A percentile compares a stretch with the other conserved stretches of the same genome.
Conservation (phyloP, 2,329 filamentous ascomycete genomes). For the Madurella fahalii region DNA sequence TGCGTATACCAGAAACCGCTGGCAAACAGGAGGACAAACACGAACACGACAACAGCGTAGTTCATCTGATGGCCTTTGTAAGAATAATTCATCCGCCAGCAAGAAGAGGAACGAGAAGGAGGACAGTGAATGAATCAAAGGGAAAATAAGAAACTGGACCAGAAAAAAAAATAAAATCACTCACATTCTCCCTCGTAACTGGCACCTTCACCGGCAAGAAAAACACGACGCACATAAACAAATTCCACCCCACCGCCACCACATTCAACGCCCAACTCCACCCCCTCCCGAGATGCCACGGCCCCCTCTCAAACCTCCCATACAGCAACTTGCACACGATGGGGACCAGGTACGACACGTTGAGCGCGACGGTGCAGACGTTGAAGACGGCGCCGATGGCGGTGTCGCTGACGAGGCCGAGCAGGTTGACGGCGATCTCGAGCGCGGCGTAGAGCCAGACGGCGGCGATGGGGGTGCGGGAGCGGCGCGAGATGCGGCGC, state of each 20-base stretch:
- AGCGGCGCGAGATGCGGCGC: constrained; percentile 43
- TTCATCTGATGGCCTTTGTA: constrained; percentile 20
- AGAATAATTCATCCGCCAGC: background rate
- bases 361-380: constrained; percentile 48
- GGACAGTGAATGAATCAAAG: too few relatives aligned
- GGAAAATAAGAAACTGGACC: too few relatives aligned
- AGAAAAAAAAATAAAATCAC: too few relatives aligned
- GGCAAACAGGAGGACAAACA: constrained; percentile 18
- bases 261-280: constrained; percentile 37
- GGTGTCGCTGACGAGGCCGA: constrained; percentile 49
- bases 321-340: constrained; percentile 48
- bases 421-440: constrained; percentile 51
- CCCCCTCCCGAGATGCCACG: constrained; percentile 45
- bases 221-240: constrained; percentile 49
- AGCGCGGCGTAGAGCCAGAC: constrained; percentile 51
- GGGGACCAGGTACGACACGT: constrained; percentile 50
- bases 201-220: constrained; percentile 44
- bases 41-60: constrained; percentile 23
- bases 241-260: constrained; percentile 46
- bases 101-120: background rate
- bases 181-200: constrained; percentile 42
- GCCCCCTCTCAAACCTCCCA: constrained; percentile 44
- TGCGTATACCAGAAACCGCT: constrained; percentile 23
- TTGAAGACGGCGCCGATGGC: constrained; percentile 50
- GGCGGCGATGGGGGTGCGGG: constrained; percentile 47